A percentile compares a stretch with the other conserved stretches of the same genome.
Conservation (phyloP, 495 filamentous ascomycete species). For the Aspergillus avenaceus region DNA sequence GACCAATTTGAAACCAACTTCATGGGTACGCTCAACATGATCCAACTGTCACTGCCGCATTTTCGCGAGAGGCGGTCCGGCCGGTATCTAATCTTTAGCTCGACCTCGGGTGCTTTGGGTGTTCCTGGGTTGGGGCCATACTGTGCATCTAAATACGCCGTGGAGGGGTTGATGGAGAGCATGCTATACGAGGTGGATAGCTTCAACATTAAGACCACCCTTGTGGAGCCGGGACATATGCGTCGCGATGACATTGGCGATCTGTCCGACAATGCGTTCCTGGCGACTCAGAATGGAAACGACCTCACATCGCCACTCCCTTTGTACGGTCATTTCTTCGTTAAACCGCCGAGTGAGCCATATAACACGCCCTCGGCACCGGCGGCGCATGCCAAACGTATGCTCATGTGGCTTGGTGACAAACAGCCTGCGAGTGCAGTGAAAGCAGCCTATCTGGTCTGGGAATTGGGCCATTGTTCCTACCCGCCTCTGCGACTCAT, state of each 20-base stretch:
- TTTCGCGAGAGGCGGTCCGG: constrained; percentile 73
- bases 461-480: constrained; percentile 91
- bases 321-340: constrained; percentile 85
- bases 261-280: constrained; percentile 24
- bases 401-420: constrained; percentile 94
- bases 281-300: constrained; percentile 18
- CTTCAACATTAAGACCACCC: constrained; percentile 86
- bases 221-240: constrained; percentile 88
- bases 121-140: constrained; percentile 91
- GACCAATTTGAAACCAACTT: constrained; percentile 98
- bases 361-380: constrained; percentile 75
- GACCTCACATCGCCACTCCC: constrained; percentile 54
- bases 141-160: constrained; percentile 94
- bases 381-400: constrained; percentile 82
- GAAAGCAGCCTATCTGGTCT: constrained; percentile 91
- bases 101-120: constrained; percentile 80
- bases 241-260: constrained; percentile 62
- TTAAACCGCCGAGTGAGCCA: constrained; percentile 78
- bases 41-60: constrained; percentile 83
- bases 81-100: constrained; percentile 89
- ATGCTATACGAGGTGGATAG: constrained; percentile 93
- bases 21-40: constrained; percentile 88
- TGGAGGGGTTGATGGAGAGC: constrained; percentile 90
- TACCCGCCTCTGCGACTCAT: constrained; percentile 84
- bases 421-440: constrained; percentile 88